Conservation (phyloP, 2,329 filamentous ascomycete genomes). For the Phaeosphaeria sp. region DNA sequence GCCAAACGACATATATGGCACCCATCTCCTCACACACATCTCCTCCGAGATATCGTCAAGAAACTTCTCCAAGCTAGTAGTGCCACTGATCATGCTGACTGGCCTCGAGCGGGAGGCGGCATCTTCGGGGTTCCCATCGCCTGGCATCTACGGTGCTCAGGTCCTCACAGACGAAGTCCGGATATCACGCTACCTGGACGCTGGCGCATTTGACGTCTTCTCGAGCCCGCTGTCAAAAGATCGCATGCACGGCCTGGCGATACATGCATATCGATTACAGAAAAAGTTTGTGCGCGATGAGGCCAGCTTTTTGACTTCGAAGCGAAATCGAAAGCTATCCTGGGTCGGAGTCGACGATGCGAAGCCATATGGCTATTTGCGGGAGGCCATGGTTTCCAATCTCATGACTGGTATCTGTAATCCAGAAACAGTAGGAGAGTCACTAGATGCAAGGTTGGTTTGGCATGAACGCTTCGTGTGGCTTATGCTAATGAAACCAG, state of each 20-base stretch:
- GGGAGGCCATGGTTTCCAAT: conserved; percentile 91
- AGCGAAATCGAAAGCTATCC: conserved; percentile 80
- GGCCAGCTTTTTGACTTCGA: conserved; percentile 72
- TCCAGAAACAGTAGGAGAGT: conserved; percentile 67
- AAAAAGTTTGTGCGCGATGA: conserved; percentile 78
- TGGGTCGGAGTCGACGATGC: conserved; percentile 90
- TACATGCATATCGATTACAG: conserved; percentile 83
- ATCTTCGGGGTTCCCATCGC: conserved; percentile 38
- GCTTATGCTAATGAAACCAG: conserved; percentile 43
- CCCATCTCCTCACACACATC: conserved; percentile 51
- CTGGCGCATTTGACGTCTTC: conserved; percentile 86
- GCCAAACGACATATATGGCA: conserved; percentile 52
- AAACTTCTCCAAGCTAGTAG: conserved; percentile 49
- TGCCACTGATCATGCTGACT: conserved; percentile 50
- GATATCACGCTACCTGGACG: conserved; percentile 78
- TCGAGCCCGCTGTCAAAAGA: conserved; percentile 78
- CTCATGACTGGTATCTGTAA: conserved; percentile 91
- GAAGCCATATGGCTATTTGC: conserved; percentile 85
- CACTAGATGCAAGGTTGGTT: conserved; percentile 63
- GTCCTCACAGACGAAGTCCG: conserved; percentile 58
- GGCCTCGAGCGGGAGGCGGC: conserved; percentile 45
- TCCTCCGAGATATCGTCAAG: conserved; percentile 51
- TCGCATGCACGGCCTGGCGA: conserved; percentile 75
- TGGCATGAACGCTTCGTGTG: neutral
- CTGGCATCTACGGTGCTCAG: conserved; percentile 42